Percentiles rank a stretch among this genome's conserved stretches.
Evolutionary conservation across 2,329 filamentous ascomycete genomes (phyloP).

Genomic region (Phialemonium atrogriseum): DNA sequence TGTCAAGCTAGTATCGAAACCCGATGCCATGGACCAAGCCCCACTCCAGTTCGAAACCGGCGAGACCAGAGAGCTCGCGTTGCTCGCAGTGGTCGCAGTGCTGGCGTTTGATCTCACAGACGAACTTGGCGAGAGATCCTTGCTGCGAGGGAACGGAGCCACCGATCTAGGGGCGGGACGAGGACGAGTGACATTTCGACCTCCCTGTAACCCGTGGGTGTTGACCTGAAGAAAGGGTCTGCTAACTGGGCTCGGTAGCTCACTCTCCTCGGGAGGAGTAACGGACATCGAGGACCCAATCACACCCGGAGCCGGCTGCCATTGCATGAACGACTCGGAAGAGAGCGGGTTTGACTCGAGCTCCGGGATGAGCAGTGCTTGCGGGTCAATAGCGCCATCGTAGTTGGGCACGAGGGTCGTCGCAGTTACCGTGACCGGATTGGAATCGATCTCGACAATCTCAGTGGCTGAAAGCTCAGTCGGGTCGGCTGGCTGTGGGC

Average conservation of each 20-base stretch:
- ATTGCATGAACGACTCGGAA: constrained; percentile 15
- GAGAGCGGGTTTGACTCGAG: constrained; percentile 19
- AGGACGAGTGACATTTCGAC: constrained; percentile 15
- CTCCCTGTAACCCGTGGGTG: constrained; percentile 25
- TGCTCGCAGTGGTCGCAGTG: constrained; percentile 22
- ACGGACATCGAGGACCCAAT: constrained; percentile 3
- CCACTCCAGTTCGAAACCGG: constrained; percentile 37
- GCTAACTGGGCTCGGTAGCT: background rate
- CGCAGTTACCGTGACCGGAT: constrained; percentile 25
- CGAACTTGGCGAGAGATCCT: constrained; percentile 35
- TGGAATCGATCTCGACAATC: constrained; percentile 45
- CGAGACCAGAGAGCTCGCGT: constrained; percentile 32
- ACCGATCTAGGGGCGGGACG: constrained; percentile 12
- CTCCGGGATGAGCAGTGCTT: constrained; percentile 20
- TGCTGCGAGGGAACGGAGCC: constrained; percentile 23
- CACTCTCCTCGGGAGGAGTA: constrained; percentile 5
- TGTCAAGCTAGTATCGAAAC: constrained; percentile 33
- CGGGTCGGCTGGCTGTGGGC: constrained; percentile 14
- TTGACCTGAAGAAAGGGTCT: constrained; percentile 30
- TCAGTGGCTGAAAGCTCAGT: constrained; percentile 40
- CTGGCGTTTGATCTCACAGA: constrained; percentile 39
- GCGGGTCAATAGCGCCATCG: constrained; percentile 20
- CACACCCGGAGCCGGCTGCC: constrained; percentile 13
- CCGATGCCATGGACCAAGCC: constrained; percentile 30
- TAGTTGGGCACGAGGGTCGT: constrained; percentile 3